A percentile compares a stretch with the other conserved stretches of the same genome.
These are phyloP conservation scores for Nemania bipapillata DNA, from an alignment of 2,329 filamentous ascomycete genomes.

Conservation along the genomic window DNA sequence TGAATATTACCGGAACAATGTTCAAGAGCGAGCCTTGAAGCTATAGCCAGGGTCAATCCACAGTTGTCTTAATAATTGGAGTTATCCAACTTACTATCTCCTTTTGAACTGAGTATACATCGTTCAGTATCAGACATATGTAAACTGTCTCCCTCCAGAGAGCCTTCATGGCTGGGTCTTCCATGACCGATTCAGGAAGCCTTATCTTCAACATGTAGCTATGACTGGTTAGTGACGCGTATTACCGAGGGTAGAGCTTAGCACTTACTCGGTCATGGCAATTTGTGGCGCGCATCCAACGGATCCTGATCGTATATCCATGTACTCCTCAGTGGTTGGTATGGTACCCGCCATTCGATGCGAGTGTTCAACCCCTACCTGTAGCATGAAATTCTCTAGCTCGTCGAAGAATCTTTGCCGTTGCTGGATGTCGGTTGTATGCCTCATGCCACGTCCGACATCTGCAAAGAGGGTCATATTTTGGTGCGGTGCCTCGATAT, in stretches of 20 bases:
- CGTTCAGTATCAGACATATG: constrained; percentile 48
- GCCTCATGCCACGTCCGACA: constrained; percentile 41
- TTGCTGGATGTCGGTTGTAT: constrained; percentile 41
- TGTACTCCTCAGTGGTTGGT: constrained; percentile 45
- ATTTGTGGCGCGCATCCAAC: constrained; percentile 48
- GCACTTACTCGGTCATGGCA: constrained; percentile 47
- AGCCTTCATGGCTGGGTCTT: constrained; percentile 42
- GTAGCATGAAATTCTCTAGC: constrained; percentile 48
- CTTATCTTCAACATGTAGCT: constrained; percentile 47
- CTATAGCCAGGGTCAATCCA: constrained; percentile 31
- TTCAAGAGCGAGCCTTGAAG: constrained; percentile 45
- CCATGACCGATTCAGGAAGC: constrained; percentile 46
- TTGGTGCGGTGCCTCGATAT: constrained; percentile 37
- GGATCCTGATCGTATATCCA: constrained; percentile 46
- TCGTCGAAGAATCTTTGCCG: constrained; percentile 46
- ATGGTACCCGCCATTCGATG: constrained; percentile 46
- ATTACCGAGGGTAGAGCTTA: neutral
- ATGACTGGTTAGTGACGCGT: constrained; percentile 20
- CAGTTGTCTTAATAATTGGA: neutral
- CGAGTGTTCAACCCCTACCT: constrained; percentile 46
- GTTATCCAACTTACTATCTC: constrained; percentile 43
- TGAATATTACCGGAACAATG: constrained; percentile 46
- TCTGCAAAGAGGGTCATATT: constrained; percentile 48
- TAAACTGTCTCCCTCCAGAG: constrained; percentile 46
- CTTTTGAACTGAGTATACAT: constrained; percentile 47